These are phyloP conservation scores for Penicillium sumatraense DNA, from an alignment of 2,329 filamentous ascomycete species.

Conservation along the genomic window DNA sequence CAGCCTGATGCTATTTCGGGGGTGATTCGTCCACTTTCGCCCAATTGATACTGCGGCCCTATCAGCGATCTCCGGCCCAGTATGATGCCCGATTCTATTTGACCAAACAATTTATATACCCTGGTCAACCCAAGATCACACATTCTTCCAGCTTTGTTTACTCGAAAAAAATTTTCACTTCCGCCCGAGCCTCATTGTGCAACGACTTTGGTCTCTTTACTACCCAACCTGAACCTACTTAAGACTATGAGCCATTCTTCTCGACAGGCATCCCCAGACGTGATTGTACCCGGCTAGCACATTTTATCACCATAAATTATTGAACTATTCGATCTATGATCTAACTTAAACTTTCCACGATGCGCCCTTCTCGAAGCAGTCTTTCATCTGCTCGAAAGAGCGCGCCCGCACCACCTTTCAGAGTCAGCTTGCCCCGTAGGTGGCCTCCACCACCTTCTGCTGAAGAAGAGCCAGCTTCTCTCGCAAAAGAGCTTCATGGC, in stretches of 20 bases:
- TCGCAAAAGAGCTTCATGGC: constrained; percentile 46
- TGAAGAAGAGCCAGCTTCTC: constrained; percentile 49
- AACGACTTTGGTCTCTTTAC: constrained; percentile 5
- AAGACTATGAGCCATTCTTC: constrained; percentile 26
- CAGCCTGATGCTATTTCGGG: constrained; percentile 26
- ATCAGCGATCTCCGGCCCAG: constrained; percentile 21
- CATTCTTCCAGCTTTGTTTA: constrained; percentile 25
- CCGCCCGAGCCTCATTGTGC: constrained; percentile 7
- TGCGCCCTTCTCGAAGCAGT: constrained; percentile 25
- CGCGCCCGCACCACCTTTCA: constrained; percentile 2
- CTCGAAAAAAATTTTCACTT: constrained; percentile 13
- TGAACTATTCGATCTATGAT: constrained; percentile 13
- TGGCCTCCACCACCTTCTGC: constrained; percentile 51
- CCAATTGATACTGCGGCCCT: constrained; percentile 27
- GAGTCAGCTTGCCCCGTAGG: constrained; percentile 29
- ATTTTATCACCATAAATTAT: neutral
- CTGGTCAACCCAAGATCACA: constrained; percentile 13
- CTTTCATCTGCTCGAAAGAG: neutral
- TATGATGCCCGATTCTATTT: constrained; percentile 28
- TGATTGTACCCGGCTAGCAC: constrained; percentile 29
- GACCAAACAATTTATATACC: constrained; percentile 27
- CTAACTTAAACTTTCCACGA: constrained; percentile 11
- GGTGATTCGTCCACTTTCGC: constrained; percentile 23
- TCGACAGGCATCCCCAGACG: constrained; percentile 14
- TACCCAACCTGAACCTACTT: constrained; percentile 11